Evolutionary conservation across 1,284 basidiomycete species (phyloP).

Genomic region (Microbotryum saponariae): DNA sequence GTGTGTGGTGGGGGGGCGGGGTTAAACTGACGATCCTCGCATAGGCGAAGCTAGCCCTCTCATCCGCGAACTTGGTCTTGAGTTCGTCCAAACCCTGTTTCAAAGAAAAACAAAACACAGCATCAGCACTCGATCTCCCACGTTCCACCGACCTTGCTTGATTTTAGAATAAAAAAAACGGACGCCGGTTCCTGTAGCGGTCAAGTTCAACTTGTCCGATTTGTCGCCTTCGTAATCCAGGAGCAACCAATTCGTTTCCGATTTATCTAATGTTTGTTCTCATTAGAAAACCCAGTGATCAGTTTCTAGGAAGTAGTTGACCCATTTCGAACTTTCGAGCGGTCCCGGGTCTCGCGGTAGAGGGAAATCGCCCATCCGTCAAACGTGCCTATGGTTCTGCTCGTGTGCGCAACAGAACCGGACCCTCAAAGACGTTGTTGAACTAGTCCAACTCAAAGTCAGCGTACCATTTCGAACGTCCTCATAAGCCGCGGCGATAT

Average conservation of each 20-base stretch:
- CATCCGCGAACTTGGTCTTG: constrained; percentile 17
- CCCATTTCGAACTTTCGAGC: no score
- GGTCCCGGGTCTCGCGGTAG: no score
- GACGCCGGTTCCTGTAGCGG: constrained; percentile 20
- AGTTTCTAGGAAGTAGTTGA: no score
- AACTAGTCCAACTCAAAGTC: no score
- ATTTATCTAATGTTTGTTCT: no score
- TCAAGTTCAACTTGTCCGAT: constrained; percentile 20
- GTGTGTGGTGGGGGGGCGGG: no score
- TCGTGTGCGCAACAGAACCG: no score
- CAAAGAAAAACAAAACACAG: not conserved
- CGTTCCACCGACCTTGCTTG: not conserved
- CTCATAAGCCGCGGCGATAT: constrained; percentile 25
- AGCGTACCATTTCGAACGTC: constrained; percentile 21
- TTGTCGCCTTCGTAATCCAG: constrained; percentile 19
- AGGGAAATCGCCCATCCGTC: no score
- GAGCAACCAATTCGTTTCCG: constrained; percentile 25
- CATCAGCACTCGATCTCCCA: not conserved
- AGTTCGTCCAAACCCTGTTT: constrained; percentile 25
- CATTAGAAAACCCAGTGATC: no score
- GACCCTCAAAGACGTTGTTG: no score
- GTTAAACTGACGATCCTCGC: constrained; percentile 16
- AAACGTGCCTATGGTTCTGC: no score
- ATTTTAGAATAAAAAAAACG: not conserved
- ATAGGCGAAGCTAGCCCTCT: constrained; percentile 26